Conservation (phyloP, 768 basidiomycete genomes). For the Rhodotorula toruloides region DNA sequence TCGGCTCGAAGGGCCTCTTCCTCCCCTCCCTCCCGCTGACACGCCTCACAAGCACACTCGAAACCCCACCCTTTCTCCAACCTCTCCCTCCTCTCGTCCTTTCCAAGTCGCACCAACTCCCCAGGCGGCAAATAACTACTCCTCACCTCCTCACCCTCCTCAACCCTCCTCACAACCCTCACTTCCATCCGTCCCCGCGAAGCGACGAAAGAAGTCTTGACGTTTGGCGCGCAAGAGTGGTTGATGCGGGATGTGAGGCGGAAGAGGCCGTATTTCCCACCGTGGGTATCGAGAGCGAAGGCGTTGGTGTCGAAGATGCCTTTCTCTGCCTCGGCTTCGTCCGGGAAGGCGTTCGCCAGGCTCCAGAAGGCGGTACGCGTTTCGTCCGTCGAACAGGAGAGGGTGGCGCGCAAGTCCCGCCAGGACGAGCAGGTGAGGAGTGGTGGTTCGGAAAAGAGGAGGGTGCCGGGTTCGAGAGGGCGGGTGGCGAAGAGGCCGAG, state of each 20-base stretch:
- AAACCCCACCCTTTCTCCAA: background rate
- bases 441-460: background rate
- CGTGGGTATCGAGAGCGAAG: background rate
- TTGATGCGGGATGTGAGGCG: background rate
- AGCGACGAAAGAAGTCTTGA: background rate
- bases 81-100: background rate
- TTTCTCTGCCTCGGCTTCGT: background rate
- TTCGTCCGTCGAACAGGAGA: background rate
- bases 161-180: background rate
- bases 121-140: background rate
- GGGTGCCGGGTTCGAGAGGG: background rate
- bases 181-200: background rate
- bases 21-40: background rate
- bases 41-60: background rate
- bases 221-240: conserved; percentile 3
- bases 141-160: background rate
- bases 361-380: background rate
- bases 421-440: too few species aligned
- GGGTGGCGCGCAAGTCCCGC: background rate
- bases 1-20: background rate
- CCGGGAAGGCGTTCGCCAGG: background rate
- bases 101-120: background rate
- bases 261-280: background rate
- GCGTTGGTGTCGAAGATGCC: conserved; percentile 7
- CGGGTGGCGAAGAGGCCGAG: too few species aligned